Base-by-base conservation (phyloP, 306 rosid species). In the Pterocarpus macrocarpus region DNA sequence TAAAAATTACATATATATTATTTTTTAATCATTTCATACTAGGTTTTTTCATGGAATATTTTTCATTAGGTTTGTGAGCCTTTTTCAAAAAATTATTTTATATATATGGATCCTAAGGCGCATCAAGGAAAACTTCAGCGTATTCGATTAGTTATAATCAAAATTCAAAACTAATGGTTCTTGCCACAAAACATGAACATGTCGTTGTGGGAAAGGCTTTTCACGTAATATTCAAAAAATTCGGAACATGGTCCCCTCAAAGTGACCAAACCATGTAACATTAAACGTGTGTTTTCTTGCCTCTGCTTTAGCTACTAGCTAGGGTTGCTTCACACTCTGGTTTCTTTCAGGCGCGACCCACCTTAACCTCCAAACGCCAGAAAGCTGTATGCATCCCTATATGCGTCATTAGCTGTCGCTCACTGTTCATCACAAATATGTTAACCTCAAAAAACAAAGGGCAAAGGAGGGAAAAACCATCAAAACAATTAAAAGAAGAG, bases 391-490 rank as follows among this genome's bases (percentile, higher is more conserved):
- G 4, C 16, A 13, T 7, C 10, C 50, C 10, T 64, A 38, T 53
- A 56, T 41, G 32, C n/a, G 58, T 33, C 13, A 57, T 68, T 85
- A 82, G 91, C 77, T 81, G 92, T 82, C 75, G 16, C 52, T 76
- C 83, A 88, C 82, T 73, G 34, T 55, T 77, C 47, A 45, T 73
- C 73, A 66, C 56, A 59, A 35, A 11, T 34, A 15, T 32, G 66
- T 47, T 56, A 43, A 50, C 17, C 56, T 4, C n/a, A 3, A 45
- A 55, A 22, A 64, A 52, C 62, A 73, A 77, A 71, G 56, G 45
- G 2, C 3, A 44, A 64, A 34, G 73, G 57, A 77, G 1, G 34
- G 35, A 53, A 76, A 80, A 80, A 75, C 71, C 82, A 84, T 80
- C 61, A 76, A 77, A 77, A 33, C 38, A n/a, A 28, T 13, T 33